Percentiles rank a stretch among this genome's conserved stretches.
These are phyloP conservation scores for Trichoderma sp. DNA, from an alignment of 2,329 filamentous ascomycete genomes.

Conservation along the genomic window DNA sequence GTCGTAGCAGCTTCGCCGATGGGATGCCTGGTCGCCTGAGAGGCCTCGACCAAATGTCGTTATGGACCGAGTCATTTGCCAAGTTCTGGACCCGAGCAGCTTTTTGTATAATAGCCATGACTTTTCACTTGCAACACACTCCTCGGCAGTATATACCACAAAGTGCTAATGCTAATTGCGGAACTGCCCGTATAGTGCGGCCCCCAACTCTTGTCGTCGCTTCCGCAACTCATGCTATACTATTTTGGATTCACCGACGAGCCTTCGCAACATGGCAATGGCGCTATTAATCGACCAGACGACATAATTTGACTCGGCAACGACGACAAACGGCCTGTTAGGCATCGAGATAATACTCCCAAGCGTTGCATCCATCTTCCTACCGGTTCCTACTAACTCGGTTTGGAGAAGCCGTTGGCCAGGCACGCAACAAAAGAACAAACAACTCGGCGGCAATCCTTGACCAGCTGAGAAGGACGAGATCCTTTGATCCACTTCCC, in stretches of 20 bases:
- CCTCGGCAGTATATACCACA: background rate
- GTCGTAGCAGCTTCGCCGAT: background rate
- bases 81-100: background rate
- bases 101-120: background rate
- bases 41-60: background rate
- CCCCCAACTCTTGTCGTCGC: background rate
- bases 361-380: background rate
- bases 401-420: background rate
- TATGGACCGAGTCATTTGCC: background rate
- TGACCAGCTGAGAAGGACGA: slow-evolving; percentile 7
- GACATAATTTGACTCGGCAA: background rate
- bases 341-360: background rate
- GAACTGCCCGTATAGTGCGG: background rate
- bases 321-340: background rate
- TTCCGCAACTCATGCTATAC: background rate
- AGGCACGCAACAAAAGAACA: background rate
- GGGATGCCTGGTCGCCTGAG: background rate
- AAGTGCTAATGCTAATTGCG: background rate
- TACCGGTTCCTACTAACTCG: background rate
- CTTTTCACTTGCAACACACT: background rate
- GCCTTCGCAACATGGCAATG: background rate
- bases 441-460: background rate
- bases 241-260: background rate
- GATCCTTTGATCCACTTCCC: background rate
- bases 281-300: background rate